Evolutionary conservation across 768 basidiomycete species (phyloP), one percentile per base, ranked within the genome.

Genomic region (Russula olivacea): DNA sequence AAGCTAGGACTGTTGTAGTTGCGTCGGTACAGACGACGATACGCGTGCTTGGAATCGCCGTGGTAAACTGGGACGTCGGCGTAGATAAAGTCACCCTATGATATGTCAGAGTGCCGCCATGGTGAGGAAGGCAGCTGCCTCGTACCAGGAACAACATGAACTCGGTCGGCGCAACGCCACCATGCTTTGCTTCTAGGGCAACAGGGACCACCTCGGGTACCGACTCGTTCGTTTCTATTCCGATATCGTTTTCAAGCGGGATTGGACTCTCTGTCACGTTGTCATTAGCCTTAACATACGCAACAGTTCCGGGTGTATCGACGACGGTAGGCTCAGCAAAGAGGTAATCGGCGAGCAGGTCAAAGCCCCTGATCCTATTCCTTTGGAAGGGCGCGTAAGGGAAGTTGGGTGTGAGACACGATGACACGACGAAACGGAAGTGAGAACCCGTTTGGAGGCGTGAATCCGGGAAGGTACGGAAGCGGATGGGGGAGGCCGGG

Each of bases 401-500:
- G 70, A 88, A 91, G 68, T 88, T 89, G 12, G 87, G 85, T 7
- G 77, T 81, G 51, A 84, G 75, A 70, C 89, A 91, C 4, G 84
- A 86, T 0, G 86, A 78, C 19, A 81, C 82, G 23, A 89, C 71
- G 72, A 91, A 92, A 54, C 84, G 83, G 76, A 88, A 89, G 70
- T 81, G 81, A 36, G 74, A 75, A 32, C 82, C 81, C 25, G 75
- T 72, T 9, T 78, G 69, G 23, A 88, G 76, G 11, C 81, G 77
- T 9, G 86, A 79, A 71, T 91, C 89, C 3, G 89, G 88, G 74
- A 87, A 88, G 9, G 89, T 92, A 61, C 76, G 82, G 76, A 92
- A 91, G 23, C 72, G 71, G 51, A 88, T 79, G 8, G 85, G 82
- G 6, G 69, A 68, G 15, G 68, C 56, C 17, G 83, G 82, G 71